Evolutionary conservation across 2,329 filamentous ascomycete genomes (phyloP).

Genomic region (Chalaropsis ovoidea): DNA sequence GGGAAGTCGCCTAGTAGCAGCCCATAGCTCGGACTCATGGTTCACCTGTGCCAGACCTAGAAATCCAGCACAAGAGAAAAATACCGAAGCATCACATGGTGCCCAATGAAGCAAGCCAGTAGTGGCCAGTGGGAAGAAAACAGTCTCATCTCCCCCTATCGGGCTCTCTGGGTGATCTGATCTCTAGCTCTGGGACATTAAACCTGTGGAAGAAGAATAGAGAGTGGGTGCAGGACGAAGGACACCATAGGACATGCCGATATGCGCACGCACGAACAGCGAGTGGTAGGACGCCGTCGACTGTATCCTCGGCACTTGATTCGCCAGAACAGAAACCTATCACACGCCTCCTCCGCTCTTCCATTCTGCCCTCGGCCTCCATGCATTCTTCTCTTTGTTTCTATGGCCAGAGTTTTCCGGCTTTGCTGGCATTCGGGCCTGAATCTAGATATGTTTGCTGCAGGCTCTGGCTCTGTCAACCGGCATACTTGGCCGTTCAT

Average conservation of each 20-base stretch:
- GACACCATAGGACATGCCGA: neutral
- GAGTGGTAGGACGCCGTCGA: neutral
- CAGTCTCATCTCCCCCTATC: neutral
- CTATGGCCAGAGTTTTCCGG: neutral
- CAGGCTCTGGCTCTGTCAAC: neutral
- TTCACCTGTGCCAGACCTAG: neutral
- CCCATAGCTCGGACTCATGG: neutral
- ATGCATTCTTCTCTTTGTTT: neutral
- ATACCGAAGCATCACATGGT: neutral
- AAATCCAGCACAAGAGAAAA: neutral
- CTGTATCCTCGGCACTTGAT: neutral
- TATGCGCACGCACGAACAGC: neutral
- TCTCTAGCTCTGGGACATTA: neutral
- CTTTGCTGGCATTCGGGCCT: conserved; percentile 2
- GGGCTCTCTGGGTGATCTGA: neutral
- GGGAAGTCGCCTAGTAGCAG: neutral
- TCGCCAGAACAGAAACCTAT: neutral
- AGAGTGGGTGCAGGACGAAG: neutral
- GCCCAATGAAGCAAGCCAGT: neutral
- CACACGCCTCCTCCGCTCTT: neutral
- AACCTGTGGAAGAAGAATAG: neutral
- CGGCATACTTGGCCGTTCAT: neutral
- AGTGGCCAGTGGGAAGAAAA: neutral
- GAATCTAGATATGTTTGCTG: neutral
- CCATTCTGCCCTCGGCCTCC: neutral